Conservation (phyloP, 768 basidiomycete species). For the Lentinus tigrinus region DNA sequence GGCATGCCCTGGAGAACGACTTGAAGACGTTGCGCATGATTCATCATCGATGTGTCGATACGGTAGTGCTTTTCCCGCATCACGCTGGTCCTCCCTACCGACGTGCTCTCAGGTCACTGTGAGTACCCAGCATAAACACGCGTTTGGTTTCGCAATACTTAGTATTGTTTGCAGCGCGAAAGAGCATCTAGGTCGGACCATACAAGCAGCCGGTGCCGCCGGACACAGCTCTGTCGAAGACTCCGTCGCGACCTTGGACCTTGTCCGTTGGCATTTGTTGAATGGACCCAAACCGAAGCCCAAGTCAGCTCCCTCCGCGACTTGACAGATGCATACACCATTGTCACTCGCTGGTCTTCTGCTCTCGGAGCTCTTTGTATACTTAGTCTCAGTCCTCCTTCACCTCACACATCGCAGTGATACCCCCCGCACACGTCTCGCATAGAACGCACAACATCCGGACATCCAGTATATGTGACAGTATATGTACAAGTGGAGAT, state of each 20-base stretch:
- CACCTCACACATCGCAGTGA: not conserved
- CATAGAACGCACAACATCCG: not conserved
- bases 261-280: slow-evolving; percentile 79
- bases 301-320: slow-evolving; percentile 1
- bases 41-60: slow-evolving; percentile 85
- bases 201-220: slow-evolving; percentile 74
- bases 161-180: slow-evolving; percentile 55
- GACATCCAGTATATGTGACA: slow-evolving; percentile 4
- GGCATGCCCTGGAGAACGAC: slow-evolving; percentile 93
- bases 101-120: slow-evolving; percentile 82
- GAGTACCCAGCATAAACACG: slow-evolving; percentile 14
- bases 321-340: not conserved
- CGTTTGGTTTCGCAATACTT: not conserved
- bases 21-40: slow-evolving; percentile 86
- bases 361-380: not conserved
- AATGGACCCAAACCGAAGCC: slow-evolving; percentile 47
- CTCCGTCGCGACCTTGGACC: slow-evolving; percentile 82
- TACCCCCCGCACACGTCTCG: not conserved
- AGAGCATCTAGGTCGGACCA: slow-evolving; percentile 76
- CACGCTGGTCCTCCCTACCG: slow-evolving; percentile 73
- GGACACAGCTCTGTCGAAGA: slow-evolving; percentile 94
- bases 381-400: not conserved
- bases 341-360: not conserved
- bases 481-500: slow-evolving; percentile 1
- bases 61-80: slow-evolving; percentile 86